Base-by-base conservation (phyloP, 306 rosid genomes). In the Gynostemma pentaphyllum region DNA sequence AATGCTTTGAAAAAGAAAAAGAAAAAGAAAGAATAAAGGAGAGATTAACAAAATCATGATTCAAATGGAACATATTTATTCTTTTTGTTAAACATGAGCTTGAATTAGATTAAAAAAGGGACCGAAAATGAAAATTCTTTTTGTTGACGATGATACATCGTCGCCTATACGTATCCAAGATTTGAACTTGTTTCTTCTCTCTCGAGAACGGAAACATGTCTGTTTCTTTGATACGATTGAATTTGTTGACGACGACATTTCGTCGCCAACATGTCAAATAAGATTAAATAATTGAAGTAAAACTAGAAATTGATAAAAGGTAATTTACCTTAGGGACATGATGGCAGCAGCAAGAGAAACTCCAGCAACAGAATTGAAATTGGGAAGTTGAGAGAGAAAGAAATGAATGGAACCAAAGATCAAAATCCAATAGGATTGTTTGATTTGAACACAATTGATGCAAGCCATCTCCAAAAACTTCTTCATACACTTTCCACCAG, bases 261-360 rank as follows among this genome's bases (percentile, higher is more conserved):
- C n/a, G n/a, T n/a, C n/a, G n/a, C n/a, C n/a, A 62, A 48, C 51
- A 72, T 66, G 39, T 29, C 28, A 21, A 16, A 0, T 49, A 1
- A 22, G 3, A 14, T 1, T 21, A 18, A 48, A 21, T 5, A 19
- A 19, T 7, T n/a, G n/a, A n/a, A 36, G 9, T 15, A 51, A 67
- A 51, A 9, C n/a, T 2, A 3, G n/a, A 2, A 15, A 15, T 27
- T 41, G 3, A n/a, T 15, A 7, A 45, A 29, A 41, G 30, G 16
- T 5, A 22, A 10, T 40, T 26, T 73, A 84, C 97, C 97, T 78
- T 7, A 91, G 77, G 12, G 97, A 88, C 97, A 91, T 87, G 34
- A 88, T 60, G 47, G 97, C 97, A 15, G 97, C 97, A 16, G 92
- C 97, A n/a, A 91, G 74, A 3, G 97, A 91, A 76, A 91, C 87